These are phyloP conservation scores for Hypoxylon sp. DNA, from an alignment of 2,329 filamentous ascomycete genomes.

Conservation along the genomic window DNA sequence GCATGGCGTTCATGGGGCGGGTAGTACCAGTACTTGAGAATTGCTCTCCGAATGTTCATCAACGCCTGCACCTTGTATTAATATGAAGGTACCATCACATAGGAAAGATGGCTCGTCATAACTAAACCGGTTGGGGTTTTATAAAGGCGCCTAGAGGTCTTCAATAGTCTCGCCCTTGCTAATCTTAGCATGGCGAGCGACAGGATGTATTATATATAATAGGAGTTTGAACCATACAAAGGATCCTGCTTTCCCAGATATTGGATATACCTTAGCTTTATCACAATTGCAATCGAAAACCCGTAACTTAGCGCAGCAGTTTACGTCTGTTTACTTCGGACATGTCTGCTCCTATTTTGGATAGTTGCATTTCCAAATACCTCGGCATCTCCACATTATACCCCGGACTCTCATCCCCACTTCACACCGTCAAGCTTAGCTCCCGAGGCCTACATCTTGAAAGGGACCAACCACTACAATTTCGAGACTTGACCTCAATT, in stretches of 20 bases:
- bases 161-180: conserved; percentile 2
- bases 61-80: conserved; percentile 14
- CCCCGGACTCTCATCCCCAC: conserved; percentile 36
- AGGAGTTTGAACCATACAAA: conserved; percentile 4
- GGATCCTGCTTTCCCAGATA: conserved; percentile 1
- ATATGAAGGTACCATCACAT: too few relatives aligned
- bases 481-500: too few relatives aligned
- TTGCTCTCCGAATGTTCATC: too few relatives aligned
- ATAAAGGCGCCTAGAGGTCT: conserved; percentile 14
- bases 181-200: conserved; percentile 1
- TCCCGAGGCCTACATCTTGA: too few relatives aligned
- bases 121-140: conserved; percentile 2
- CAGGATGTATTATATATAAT: conserved; percentile 20
- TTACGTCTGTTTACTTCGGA: too few relatives aligned
- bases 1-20: not conserved
- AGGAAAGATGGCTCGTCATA: not conserved
- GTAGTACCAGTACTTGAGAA: too few relatives aligned
- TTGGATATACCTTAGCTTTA: not conserved
- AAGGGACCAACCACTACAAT: not conserved
- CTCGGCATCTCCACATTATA: conserved; percentile 41
- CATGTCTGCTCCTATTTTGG: not conserved
- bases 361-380: conserved; percentile 34
- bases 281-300: too few relatives aligned
- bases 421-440: conserved; percentile 8
- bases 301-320: too few relatives aligned